phyloP scores from a whole-genome alignment of 352 stramenopile species.

The Globisporangium megalacanthum region DNA sequence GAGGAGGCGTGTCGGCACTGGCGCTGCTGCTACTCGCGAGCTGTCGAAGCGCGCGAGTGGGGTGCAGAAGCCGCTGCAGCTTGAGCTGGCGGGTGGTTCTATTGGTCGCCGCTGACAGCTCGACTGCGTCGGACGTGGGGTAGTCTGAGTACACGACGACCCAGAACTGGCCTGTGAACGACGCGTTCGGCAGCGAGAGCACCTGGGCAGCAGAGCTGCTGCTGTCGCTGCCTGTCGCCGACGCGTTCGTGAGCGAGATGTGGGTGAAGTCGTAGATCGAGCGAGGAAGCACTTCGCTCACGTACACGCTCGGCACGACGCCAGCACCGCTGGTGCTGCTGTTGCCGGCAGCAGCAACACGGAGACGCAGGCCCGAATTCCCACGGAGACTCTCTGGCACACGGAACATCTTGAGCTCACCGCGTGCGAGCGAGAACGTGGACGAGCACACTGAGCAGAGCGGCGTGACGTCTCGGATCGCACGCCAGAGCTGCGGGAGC shows the following conservation, averaged over 20 bases:
- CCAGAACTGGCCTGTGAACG: conserved; percentile 64
- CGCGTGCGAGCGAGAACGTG: conserved; percentile 37
- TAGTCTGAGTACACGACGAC: conserved; percentile 70
- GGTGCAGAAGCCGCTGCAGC: conserved; percentile 4
- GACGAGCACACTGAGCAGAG: conserved; percentile 48
- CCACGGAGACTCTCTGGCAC: conserved; percentile 53
- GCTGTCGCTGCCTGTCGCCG: neutral
- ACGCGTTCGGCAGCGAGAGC: conserved; percentile 41
- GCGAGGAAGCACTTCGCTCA: conserved; percentile 60
- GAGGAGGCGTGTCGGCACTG: neutral
- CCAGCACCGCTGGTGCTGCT: conserved; percentile 9
- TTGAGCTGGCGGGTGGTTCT: neutral
- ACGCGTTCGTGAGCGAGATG: conserved; percentile 32
- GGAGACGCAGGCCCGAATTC: conserved; percentile 35
- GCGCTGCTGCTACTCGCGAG: conserved; percentile 9
- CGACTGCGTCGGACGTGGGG: conserved; percentile 18
- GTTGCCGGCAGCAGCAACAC: conserved; percentile 3
- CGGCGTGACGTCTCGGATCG: conserved; percentile 39
- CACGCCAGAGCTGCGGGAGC: conserved; percentile 47
- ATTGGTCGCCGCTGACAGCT: conserved; percentile 4
- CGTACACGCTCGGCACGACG: conserved; percentile 51
- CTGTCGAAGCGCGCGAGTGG: conserved; percentile 3
- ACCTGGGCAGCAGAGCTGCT: conserved; percentile 18
- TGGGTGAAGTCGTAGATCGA: conserved; percentile 72
- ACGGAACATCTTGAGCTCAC: conserved; percentile 59